Conservation (phyloP, 2,329 filamentous ascomycete species). For the Orbilia ellipsospora region DNA sequence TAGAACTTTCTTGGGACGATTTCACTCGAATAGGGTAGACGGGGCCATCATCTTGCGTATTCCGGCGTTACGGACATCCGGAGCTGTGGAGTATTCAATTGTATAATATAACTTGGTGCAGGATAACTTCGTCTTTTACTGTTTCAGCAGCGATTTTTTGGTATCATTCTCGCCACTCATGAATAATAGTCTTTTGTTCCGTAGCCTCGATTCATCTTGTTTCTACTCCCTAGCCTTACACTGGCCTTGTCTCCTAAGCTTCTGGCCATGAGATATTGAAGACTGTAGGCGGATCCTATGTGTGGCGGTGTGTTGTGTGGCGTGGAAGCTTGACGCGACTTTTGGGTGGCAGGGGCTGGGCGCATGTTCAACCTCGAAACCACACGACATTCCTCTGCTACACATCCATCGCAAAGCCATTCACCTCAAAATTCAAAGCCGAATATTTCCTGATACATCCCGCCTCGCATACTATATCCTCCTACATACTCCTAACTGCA, state of each 20-base stretch:
- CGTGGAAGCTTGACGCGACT: slow-evolving; percentile 14
- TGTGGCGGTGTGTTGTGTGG: background rate
- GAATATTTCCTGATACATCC: background rate
- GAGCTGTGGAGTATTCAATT: slow-evolving; percentile 26
- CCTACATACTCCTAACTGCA: slow-evolving; percentile 7
- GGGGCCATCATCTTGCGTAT: slow-evolving; percentile 14
- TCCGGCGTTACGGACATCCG: slow-evolving; percentile 42
- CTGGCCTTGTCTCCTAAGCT: background rate
- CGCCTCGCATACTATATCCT: slow-evolving; percentile 1
- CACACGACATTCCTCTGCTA: slow-evolving; percentile 8
- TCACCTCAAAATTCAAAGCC: background rate
- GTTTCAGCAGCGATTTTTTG: slow-evolving; percentile 32
- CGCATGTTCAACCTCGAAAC: slow-evolving; percentile 7
- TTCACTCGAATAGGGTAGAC: background rate
- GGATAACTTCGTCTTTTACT: slow-evolving; percentile 10
- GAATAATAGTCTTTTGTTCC: slow-evolving; percentile 15
- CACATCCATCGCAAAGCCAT: slow-evolving; percentile 17
- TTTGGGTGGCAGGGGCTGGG: slow-evolving; percentile 14
- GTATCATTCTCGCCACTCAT: slow-evolving; percentile 47
- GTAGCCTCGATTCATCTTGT: background rate
- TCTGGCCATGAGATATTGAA: too few relatives aligned
- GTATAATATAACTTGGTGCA: slow-evolving; percentile 40
- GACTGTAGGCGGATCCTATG: too few relatives aligned
- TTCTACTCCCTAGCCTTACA: background rate
- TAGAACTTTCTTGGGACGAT: background rate